phyloP scores from a whole-genome alignment of 2,329 filamentous ascomycete species.

The Sporothrix brasiliensis region DNA sequence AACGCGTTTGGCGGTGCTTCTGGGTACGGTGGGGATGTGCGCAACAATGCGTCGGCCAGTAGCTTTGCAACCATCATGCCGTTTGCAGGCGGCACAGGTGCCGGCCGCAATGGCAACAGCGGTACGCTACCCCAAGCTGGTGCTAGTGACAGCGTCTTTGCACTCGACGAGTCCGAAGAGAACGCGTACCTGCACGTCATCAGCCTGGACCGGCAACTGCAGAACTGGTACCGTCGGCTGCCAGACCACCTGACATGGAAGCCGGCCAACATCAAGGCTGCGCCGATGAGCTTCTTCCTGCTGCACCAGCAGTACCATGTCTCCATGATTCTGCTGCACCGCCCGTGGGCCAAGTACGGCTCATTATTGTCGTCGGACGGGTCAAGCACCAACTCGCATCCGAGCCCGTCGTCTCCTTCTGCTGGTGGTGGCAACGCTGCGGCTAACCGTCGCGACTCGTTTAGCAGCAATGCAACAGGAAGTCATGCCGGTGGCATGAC shows the following conservation, averaged over 20 bases:
- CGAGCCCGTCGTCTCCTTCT: constrained; percentile 38
- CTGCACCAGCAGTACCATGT: constrained; percentile 60
- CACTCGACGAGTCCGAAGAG: constrained; percentile 46
- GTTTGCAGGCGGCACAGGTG: constrained; percentile 14
- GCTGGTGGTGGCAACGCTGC: not conserved
- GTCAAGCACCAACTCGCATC: constrained; percentile 42
- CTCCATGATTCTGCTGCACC: constrained; percentile 56
- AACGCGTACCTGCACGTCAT: constrained; percentile 55
- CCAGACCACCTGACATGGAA: constrained; percentile 55
- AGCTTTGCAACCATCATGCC: constrained; percentile 27
- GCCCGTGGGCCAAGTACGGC: constrained; percentile 57
- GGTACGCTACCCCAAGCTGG: constrained; percentile 25
- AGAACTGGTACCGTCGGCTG: constrained; percentile 57
- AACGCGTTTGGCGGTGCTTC: not conserved
- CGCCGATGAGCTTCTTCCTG: constrained; percentile 55
- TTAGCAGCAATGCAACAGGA: constrained; percentile 16
- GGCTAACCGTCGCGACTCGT: constrained; percentile 28
- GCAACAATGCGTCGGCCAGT: constrained; percentile 1
- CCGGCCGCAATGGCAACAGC: not conserved
- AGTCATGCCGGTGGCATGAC: constrained; percentile 17
- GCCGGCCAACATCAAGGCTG: constrained; percentile 54
- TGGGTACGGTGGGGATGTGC: not conserved
- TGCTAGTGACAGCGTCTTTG: constrained; percentile 40
- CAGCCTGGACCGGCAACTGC: constrained; percentile 56
- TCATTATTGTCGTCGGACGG: constrained; percentile 43